Evolutionary conservation across 2,329 filamentous ascomycete species (phyloP), one percentile per base, ranked within the genome.

Genomic region (Fulvia fulva): DNA sequence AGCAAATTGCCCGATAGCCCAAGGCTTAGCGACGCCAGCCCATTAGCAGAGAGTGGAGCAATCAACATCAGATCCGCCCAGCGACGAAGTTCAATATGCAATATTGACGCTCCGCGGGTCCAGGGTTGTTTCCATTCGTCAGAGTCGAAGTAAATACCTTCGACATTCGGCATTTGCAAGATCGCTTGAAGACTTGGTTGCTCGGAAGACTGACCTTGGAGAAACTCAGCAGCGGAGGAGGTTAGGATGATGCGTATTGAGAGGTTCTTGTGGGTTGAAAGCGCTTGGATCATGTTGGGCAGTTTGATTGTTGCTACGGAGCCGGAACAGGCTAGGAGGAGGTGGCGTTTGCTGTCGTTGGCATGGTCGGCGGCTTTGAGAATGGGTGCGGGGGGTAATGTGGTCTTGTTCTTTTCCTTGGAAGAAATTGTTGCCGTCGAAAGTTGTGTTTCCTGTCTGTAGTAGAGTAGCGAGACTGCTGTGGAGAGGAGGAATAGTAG

Each of bases 221-320:
- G 84, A 72, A 97, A 97, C 28, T 86, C 81, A 23, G 81, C 76
- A 0, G 93, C 89, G 1, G 87, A 85, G 30, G 82, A 75, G 2
- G 91, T 96, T 59, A 97, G 81, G 59, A 97, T 77, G 54, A 97
- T 77, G n/a, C 91, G 88, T 72, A 97, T 91, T 9, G 90, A 91
- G 57, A 97, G 78, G 41, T 77, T 76, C 19, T 73, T 61, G 51
- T 77, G 75, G 11, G 74, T 64, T 66, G 80, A 79, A 3, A 92
- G 81, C 1, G 85, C 80, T 19, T 75, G 68, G 43, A 80, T 68
- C 50, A 81, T 80, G 56, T 73, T 71, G 1, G 78, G 78, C 57
- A 81, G 74, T 71, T 97, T 97, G 69, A 96, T 96, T 6, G 89
- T 91, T 14, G 92, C 92, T n/a, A 96, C 90, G 0, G 88, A 87